Evolutionary conservation across 129 eudicot genomes (phyloP), one percentile per base, ranked within the genome.

Genomic region (Artemisia annua): DNA sequence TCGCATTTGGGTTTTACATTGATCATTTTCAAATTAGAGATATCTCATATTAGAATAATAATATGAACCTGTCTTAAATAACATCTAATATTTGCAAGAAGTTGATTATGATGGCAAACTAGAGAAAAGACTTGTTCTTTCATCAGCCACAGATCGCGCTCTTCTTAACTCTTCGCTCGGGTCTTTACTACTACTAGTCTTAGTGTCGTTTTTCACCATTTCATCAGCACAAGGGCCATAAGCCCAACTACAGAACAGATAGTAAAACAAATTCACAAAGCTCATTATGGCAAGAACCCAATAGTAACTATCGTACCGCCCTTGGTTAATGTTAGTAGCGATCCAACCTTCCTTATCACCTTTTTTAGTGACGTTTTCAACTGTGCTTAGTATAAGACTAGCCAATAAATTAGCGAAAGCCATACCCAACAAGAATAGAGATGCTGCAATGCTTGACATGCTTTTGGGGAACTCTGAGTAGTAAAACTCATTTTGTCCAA

Each of bases 401-500:
- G 89, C 86, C 73, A 85, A 52, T 65, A 85, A 56, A 68, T 71
- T 85, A 8, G 81, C 89, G 7, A 85, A 48, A 0, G 75, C 84
- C 86, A 81, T 70, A 5, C 84, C 89, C 3, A 85, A 50, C 77
- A 80, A 77, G 71, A 61, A 70, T n/a, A 85, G 82, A n/a, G 78
- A 65, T 1, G 82, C 76, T 0, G 89, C 89, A 19, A 85, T 51
- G 66, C 86, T 82, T 11, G 86, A 82, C 89, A 85, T 85, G 50
- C 82, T 85, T 79, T 82, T 82, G 0, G 89, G 89, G 46, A 85
- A 79, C 84, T 85, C 89, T 0, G 86, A 78, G 71, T 81, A 85
- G 71, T 67, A 85, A 69, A 85, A 85, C 74, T 85, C 89, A 0
- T 76, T 81, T 52, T 78, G 84, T 3, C 77, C 84, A 2, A 85